Conservation (phyloP, 257 asterid species). For the Scutellaria minor region DNA sequence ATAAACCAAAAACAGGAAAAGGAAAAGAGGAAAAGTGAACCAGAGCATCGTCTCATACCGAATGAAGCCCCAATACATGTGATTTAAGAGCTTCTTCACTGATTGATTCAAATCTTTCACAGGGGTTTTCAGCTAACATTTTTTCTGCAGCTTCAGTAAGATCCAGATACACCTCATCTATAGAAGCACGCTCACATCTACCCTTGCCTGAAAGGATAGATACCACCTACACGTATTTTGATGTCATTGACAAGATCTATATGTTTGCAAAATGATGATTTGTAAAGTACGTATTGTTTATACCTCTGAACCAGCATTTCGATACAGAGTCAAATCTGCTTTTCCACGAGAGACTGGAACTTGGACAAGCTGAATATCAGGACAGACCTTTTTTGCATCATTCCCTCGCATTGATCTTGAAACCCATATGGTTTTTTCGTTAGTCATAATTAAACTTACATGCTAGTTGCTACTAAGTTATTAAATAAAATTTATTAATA, state of each 20-base stretch:
- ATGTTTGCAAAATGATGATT: conserved; percentile 22
- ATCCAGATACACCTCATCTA: conserved; percentile 97
- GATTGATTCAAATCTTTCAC: conserved; percentile 54
- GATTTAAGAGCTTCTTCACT: conserved; percentile 80
- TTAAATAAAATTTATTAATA: neutral
- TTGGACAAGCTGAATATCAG: conserved; percentile 89
- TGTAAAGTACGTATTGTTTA: conserved; percentile 12
- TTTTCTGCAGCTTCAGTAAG: conserved; percentile 88
- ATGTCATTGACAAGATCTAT: conserved; percentile 28
- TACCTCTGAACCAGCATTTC: conserved; percentile 97
- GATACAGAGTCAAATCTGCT: conserved; percentile 83
- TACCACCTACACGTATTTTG: conserved; percentile 66
- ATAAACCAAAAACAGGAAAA: no score
- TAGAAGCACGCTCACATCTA: conserved; percentile 97
- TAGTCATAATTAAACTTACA: conserved; percentile 14
- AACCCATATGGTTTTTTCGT: conserved; percentile 20
- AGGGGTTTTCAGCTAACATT: conserved; percentile 72
- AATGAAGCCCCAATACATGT: conserved; percentile 79
- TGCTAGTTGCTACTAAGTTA: neutral
- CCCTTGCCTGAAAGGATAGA: conserved; percentile 81
- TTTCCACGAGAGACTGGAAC: conserved; percentile 97
- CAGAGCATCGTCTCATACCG: conserved; percentile 46
- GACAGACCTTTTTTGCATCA: conserved; percentile 89
- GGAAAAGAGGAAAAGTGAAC: neutral
- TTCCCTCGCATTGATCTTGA: conserved; percentile 93